Evolutionary conservation across 257 asterid genomes (phyloP).

Genomic region (Striga asiatica): DNA sequence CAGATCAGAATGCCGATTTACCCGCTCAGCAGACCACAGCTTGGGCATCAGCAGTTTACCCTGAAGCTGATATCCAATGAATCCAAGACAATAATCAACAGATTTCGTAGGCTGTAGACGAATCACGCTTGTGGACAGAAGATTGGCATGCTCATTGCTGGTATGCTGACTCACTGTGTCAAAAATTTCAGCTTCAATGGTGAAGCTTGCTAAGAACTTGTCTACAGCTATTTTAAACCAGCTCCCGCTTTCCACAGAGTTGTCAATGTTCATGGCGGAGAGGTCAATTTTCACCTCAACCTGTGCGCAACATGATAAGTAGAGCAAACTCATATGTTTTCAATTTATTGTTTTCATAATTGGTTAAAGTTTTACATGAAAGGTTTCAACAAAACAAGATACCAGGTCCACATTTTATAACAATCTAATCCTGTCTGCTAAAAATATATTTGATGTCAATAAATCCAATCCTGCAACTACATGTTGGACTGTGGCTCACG

Average conservation of each 20-base stretch:
- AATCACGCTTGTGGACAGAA: slow-evolving; percentile 48
- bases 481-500: too few species aligned
- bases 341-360: slow-evolving; percentile 4
- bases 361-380: background rate
- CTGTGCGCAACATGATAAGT: slow-evolving; percentile 30
- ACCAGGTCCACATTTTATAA: background rate
- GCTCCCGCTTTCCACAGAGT: slow-evolving; percentile 33
- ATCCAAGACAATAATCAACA: slow-evolving; percentile 55
- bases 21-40: slow-evolving; percentile 94
- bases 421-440: background rate
- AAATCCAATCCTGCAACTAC: background rate
- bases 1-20: slow-evolving; percentile 21
- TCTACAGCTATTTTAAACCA: slow-evolving; percentile 36
- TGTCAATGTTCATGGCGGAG: slow-evolving; percentile 38
- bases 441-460: too few species aligned
- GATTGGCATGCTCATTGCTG: slow-evolving; percentile 29
- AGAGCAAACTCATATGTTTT: background rate
- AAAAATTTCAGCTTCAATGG: slow-evolving; percentile 72
- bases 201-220: slow-evolving; percentile 35
- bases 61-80: slow-evolving; percentile 56
- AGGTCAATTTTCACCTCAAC: slow-evolving; percentile 77
- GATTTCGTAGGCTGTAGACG: slow-evolving; percentile 37
- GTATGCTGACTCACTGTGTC: slow-evolving; percentile 45
- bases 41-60: slow-evolving; percentile 68
- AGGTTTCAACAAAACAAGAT: slow-evolving; percentile 2